Evolutionary conservation across 306 rosid genomes (phyloP), one percentile per base, ranked within the genome.

Genomic region (Sicyos edulis): DNA sequence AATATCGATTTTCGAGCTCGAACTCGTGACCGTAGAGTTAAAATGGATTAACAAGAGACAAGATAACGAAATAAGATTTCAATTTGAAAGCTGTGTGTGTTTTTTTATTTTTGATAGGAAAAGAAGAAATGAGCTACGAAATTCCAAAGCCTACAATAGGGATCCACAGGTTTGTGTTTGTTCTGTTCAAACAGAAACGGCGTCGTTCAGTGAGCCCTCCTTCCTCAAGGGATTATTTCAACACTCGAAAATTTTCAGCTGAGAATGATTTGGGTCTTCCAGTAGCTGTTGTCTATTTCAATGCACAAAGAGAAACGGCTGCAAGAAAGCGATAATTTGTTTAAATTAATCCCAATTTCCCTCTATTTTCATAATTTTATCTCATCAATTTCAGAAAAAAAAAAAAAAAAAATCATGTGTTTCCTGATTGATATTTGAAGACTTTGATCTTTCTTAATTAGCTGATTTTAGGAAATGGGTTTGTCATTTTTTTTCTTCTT

Each of bases 151-250:
- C 98, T 2, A 81, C 81, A 24, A 90, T 92, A 55, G 98, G 98
- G 63, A 90, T 92, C 42, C 98, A 92, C 74, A 90, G 98, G 86
- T 92, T 71, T 71, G 96, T 92, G 84, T 90, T 92, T 74, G 87
- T 86, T 61, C 84, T 92, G 32, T 92, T 84, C 83, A 82, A 82
- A 81, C 98, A 92, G 66, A 86, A 81, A 32, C 14, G 78, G 4
- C 85, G 91, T 72, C 86, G 86, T 22, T 80, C 89, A 24, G 83
- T 87, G 6, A 80, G 21, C 22, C 64, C 83, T 12, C 85, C 96
- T 4, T 69, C 82, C 16, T 84, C 88, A 9, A 86, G 89, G 75
- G 96, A 92, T 79, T 70, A 81, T 76, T 92, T 92, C 85, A 87
- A 58, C 79, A 83, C 96, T 9, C 75, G 91, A 6, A 73, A 17